Conservation (phyloP, 2,329 filamentous ascomycete species). For the Fusarium coicis region DNA sequence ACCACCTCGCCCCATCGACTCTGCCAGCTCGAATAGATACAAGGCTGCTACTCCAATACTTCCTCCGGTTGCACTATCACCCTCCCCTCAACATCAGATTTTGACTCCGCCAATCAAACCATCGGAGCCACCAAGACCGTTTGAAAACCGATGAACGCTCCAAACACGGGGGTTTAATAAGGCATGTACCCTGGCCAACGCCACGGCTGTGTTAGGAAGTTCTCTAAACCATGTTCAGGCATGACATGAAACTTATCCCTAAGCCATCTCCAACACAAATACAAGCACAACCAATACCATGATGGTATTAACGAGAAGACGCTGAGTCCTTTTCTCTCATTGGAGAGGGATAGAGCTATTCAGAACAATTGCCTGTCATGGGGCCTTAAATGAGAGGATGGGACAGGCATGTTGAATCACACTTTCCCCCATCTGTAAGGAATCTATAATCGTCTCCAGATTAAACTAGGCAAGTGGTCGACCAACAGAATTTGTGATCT, state of each 20-base stretch:
- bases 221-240: neutral
- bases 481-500: slow-evolving; percentile 31
- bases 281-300: slow-evolving; percentile 8
- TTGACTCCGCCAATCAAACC: slow-evolving; percentile 69
- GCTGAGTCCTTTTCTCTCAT: neutral
- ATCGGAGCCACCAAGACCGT: slow-evolving; percentile 36
- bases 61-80: slow-evolving; percentile 68
- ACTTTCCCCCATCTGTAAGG: slow-evolving; percentile 21
- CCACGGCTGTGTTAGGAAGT: slow-evolving; percentile 12
- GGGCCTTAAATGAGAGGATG: slow-evolving; percentile 1
- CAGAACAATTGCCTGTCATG: slow-evolving; percentile 12
- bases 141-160: slow-evolving; percentile 30
- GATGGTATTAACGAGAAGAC: slow-evolving; percentile 5
- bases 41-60: slow-evolving; percentile 58
- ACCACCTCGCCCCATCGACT: slow-evolving; percentile 52
- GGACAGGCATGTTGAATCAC: slow-evolving; percentile 12
- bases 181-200: slow-evolving; percentile 13
- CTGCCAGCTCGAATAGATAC: slow-evolving; percentile 42
- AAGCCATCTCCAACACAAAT: neutral
- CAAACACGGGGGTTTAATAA: slow-evolving; percentile 4
- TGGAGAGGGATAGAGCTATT: neutral
- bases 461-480: slow-evolving; percentile 15
- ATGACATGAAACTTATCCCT: neutral
- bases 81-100: slow-evolving; percentile 66
- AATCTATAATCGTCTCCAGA: slow-evolving; percentile 3